Percentiles rank a stretch among this genome's conserved stretches.
Evolutionary conservation across 345 rosid species (phyloP).

Genomic region (Citrus mangshanensis): DNA sequence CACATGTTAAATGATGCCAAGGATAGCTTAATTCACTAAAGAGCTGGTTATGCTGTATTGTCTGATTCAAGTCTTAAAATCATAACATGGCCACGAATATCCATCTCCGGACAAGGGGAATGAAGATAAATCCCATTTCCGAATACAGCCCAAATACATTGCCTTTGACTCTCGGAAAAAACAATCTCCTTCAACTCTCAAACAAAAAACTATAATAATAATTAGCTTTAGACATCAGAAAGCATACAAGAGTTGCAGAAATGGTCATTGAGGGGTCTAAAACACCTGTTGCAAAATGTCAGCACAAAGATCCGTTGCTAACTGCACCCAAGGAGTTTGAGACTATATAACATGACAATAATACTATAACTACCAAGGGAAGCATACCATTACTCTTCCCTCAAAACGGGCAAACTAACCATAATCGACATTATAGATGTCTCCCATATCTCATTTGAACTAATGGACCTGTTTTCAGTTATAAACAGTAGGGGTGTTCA

Average conservation of each 20-base stretch:
- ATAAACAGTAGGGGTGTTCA: too few relatives aligned
- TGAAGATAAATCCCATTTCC: not conserved
- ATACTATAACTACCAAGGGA: not conserved
- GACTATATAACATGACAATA: not conserved
- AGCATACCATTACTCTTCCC: not conserved
- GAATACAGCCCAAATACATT: not conserved
- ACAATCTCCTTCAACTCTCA: not conserved
- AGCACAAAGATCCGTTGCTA: not conserved
- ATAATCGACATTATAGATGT: not conserved
- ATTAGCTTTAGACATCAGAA: not conserved
- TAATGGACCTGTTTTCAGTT: not conserved
- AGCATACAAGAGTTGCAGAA: not conserved
- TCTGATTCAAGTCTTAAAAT: not conserved
- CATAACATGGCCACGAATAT: not conserved
- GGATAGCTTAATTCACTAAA: not conserved
- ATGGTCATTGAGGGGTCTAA: not conserved
- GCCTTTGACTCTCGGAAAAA: not conserved
- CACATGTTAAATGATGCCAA: not conserved
- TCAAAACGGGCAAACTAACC: not conserved
- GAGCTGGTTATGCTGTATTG: too few relatives aligned
- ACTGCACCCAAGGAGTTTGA: not conserved
- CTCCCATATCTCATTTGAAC: not conserved
- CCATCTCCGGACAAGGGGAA: not conserved
- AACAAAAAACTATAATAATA: not conserved
- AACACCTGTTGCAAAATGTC: not conserved